Evolutionary conservation across 1,284 basidiomycete species (phyloP).

Genomic region (Acaromyces ingoldii): DNA sequence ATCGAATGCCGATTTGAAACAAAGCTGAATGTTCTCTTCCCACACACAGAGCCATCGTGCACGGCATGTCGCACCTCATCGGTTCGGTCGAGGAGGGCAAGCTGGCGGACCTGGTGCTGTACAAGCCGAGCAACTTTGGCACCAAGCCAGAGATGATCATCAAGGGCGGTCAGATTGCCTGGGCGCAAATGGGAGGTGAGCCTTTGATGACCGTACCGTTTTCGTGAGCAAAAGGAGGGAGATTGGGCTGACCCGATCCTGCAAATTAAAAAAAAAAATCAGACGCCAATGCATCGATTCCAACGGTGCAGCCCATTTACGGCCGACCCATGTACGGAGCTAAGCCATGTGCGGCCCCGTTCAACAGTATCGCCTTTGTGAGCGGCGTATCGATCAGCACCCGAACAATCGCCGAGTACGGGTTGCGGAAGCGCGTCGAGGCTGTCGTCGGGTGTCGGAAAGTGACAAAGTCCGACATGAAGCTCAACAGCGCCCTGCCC

Average conservation of each 20-base stretch:
- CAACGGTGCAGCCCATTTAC: conserved; percentile 82
- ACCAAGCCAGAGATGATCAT: conserved; percentile 84
- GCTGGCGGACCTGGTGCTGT: conserved; percentile 88
- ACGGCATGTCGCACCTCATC: conserved; percentile 82
- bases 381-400: conserved; percentile 61
- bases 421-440: conserved; percentile 67
- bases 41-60: conserved; percentile 72
- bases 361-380: conserved; percentile 79
- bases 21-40: neutral
- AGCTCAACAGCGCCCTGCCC: conserved; percentile 78
- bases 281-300: conserved; percentile 79
- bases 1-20: neutral
- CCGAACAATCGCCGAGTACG: conserved; percentile 65
- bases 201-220: neutral
- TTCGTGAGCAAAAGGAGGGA: neutral
- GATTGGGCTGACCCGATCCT: neutral
- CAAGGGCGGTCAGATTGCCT: conserved; percentile 88
- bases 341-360: conserved; percentile 66
- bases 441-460: conserved; percentile 73
- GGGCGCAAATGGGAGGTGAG: conserved; percentile 71
- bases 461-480: conserved; percentile 84
- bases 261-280: too few species aligned
- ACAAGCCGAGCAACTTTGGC: conserved; percentile 89
- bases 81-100: conserved; percentile 78
- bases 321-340: conserved; percentile 86